Evolutionary conservation across 2,329 filamentous ascomycete genomes (phyloP).

Genomic region (Colletotrichum sublineola): DNA sequence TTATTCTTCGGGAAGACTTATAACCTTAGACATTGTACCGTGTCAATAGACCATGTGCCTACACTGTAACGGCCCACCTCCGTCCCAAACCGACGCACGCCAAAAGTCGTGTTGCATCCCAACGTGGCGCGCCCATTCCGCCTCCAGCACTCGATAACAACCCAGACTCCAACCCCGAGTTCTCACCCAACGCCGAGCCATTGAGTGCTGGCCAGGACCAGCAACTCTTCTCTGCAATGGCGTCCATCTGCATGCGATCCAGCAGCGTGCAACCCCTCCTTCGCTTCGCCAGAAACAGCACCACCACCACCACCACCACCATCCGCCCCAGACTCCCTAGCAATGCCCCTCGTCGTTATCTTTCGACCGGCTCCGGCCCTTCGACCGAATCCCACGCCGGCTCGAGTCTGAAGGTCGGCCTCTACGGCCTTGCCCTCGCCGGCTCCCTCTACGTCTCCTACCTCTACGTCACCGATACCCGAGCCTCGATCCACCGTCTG

Average conservation of each 20-base stretch:
- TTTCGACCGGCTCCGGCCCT: conserved; percentile 46
- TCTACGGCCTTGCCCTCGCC: conserved; percentile 58
- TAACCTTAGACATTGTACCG: conserved; percentile 13
- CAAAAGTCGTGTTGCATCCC: conserved; percentile 12
- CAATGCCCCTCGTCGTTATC: conserved; percentile 49
- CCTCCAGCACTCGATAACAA: conserved; percentile 21
- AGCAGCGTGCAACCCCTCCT: conserved; percentile 46
- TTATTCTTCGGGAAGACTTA: conserved; percentile 9
- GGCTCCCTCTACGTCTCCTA: conserved; percentile 65
- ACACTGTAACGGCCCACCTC: conserved; percentile 14
- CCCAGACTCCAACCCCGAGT: conserved; percentile 18
- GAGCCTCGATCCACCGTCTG: conserved; percentile 77
- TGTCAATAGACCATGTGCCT: not conserved
- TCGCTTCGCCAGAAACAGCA: conserved; percentile 41
- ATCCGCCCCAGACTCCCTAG: conserved; percentile 45
- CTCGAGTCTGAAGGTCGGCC: conserved; percentile 53
- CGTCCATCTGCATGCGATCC: conserved; percentile 47
- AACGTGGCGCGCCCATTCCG: conserved; percentile 18
- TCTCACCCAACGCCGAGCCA: conserved; percentile 46
- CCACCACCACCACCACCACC: conserved; percentile 26
- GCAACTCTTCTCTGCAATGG: conserved; percentile 49
- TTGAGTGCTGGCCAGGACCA: conserved; percentile 51
- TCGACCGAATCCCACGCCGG: conserved; percentile 47
- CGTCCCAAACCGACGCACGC: conserved; percentile 25
- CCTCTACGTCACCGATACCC: conserved; percentile 80